Percentiles rank a stretch among this genome's conserved stretches.
phyloP scores from a whole-genome alignment of 768 basidiomycete genomes.

The Tylopilus cervinicoccineus region DNA sequence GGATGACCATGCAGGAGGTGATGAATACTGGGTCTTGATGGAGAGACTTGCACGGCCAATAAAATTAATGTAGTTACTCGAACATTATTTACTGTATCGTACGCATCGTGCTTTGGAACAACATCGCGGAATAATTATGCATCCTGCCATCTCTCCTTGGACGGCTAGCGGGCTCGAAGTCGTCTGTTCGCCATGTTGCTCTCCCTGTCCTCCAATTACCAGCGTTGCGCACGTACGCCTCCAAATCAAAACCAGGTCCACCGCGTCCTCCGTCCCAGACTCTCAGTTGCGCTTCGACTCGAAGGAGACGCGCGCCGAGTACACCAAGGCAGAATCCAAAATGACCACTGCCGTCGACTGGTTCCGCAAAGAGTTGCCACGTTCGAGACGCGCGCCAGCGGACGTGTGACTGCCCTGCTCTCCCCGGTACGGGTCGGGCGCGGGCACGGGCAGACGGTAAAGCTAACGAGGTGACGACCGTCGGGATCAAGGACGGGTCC shows the following conservation, averaged over 20 bases:
- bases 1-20: conserved; percentile 26
- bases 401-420: conserved; percentile 71
- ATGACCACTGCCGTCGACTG: conserved; percentile 68
- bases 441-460: conserved; percentile 35
- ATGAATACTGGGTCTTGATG: background rate
- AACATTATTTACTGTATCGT: no score
- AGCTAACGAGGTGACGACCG: conserved; percentile 73
- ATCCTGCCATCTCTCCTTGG: no score
- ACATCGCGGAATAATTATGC: no score
- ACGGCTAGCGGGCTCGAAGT: no score
- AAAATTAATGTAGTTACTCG: no score
- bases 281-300: conserved; percentile 60
- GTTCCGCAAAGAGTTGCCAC: conserved; percentile 73
- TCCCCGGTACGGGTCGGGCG: conserved; percentile 61
- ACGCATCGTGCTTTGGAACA: no score
- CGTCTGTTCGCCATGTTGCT: background rate
- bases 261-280: conserved; percentile 59
- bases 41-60: no score
- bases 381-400: conserved; percentile 66
- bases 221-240: conserved; percentile 25
- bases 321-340: conserved; percentile 54
- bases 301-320: conserved; percentile 53
- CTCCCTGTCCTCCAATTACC: background rate
- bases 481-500: conserved; percentile 77
- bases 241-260: conserved; percentile 41